A percentile compares a stretch with the other conserved stretches of the same genome.
Conservation (phyloP, 768 basidiomycete species). For the Rhodotorula diobovata region DNA sequence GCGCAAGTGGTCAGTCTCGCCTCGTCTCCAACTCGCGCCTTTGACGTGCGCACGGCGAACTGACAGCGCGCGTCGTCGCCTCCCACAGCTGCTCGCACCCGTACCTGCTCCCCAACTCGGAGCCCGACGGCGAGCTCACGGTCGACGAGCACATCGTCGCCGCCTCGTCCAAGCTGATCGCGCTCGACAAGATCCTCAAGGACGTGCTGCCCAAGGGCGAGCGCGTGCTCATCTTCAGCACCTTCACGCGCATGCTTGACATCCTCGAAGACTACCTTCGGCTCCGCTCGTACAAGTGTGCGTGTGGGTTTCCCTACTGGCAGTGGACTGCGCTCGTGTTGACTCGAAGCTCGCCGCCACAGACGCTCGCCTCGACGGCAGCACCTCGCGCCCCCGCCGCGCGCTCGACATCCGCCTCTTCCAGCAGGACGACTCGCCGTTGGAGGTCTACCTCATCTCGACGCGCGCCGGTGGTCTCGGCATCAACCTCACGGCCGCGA, state of each 20-base stretch:
- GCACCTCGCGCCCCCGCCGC: constrained; percentile 56
- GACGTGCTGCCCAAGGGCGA: constrained; percentile 60
- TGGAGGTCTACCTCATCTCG: constrained; percentile 76
- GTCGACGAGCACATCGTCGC: constrained; percentile 59
- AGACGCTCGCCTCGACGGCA: constrained; percentile 31
- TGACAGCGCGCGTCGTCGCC: not conserved
- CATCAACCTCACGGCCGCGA: constrained; percentile 61
- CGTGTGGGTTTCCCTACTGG: constrained; percentile 52
- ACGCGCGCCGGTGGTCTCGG: constrained; percentile 78
- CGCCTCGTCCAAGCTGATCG: constrained; percentile 58
- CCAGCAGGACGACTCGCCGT: constrained; percentile 61
- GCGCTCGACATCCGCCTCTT: constrained; percentile 61
- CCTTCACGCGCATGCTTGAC: constrained; percentile 60
- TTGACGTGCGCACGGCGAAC: not conserved
- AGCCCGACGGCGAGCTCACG: constrained; percentile 53
- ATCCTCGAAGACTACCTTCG: constrained; percentile 64
- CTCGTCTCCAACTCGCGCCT: constrained; percentile 34
- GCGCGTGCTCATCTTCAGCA: constrained; percentile 65
- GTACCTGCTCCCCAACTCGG: constrained; percentile 55
- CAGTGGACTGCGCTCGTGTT: no score
- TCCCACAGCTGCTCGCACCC: constrained; percentile 49
- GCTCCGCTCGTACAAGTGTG: constrained; percentile 59
- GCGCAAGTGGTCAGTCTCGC: constrained; percentile 1
- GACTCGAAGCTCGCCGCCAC: not conserved
- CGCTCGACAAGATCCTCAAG: constrained; percentile 59